A percentile compares a stretch with the other conserved stretches of the same genome.
phyloP scores from a whole-genome alignment of 371 early-diverging fungal genomes.

The Paraphysoderma sedebokerense region DNA sequence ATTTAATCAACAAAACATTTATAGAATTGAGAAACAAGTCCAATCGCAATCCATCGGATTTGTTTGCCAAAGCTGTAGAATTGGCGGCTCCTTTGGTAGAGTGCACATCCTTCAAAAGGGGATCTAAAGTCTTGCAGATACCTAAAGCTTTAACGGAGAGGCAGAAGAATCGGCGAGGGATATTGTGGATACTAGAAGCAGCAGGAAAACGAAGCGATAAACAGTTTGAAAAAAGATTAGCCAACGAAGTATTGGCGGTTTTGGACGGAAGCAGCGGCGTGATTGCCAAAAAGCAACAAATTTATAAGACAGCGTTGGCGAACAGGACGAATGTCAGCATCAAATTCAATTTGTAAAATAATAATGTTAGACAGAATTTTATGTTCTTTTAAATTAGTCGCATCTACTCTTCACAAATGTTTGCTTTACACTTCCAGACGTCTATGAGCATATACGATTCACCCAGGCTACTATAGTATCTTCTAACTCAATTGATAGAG shows the following conservation, averaged over 20 bases:
- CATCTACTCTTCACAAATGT: no score
- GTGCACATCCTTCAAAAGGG: slow-evolving; percentile 43
- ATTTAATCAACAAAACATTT: slow-evolving; percentile 47
- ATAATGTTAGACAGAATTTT: no score
- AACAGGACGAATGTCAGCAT: slow-evolving; percentile 53
- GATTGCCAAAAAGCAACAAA: slow-evolving; percentile 20
- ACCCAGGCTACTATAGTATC: no score
- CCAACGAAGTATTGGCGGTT: slow-evolving; percentile 62
- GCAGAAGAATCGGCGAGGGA: slow-evolving; percentile 61
- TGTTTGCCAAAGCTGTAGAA: slow-evolving; percentile 56
- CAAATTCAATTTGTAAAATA: neutral
- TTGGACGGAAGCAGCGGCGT: slow-evolving; percentile 51
- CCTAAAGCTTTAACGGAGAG: slow-evolving; percentile 64
- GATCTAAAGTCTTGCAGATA: slow-evolving; percentile 60
- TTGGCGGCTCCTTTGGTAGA: slow-evolving; percentile 58
- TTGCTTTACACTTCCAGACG: no score
- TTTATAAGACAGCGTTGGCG: slow-evolving; percentile 30
- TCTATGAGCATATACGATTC: no score
- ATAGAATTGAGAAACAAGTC: slow-evolving; percentile 43
- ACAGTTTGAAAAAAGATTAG: slow-evolving; percentile 51
- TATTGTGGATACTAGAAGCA: slow-evolving; percentile 76
- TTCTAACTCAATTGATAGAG: no score
- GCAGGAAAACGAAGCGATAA: slow-evolving; percentile 42
- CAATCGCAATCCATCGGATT: slow-evolving; percentile 38
- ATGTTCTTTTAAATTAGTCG: no score